These are phyloP conservation scores for Chalciporus piperatus DNA, from an alignment of 768 basidiomycete species.

Conservation along the genomic window DNA sequence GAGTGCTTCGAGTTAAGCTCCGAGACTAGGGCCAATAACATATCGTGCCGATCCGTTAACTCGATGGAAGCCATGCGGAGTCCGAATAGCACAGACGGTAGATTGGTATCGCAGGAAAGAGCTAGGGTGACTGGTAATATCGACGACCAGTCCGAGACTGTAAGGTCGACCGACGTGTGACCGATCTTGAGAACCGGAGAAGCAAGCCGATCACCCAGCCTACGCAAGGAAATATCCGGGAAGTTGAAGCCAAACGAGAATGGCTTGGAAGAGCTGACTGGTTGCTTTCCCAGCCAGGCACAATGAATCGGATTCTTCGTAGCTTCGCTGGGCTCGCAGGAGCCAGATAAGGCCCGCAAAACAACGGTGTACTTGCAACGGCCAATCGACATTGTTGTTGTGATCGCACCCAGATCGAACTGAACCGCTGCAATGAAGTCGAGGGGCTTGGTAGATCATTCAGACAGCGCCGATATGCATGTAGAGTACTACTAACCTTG, in stretches of 20 bases:
- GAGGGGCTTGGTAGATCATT: slow-evolving; percentile 16
- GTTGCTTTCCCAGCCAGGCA: slow-evolving; percentile 53
- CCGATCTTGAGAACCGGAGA: slow-evolving; percentile 35
- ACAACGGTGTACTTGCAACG: slow-evolving; percentile 40
- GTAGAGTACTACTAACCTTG: slow-evolving; percentile 12
- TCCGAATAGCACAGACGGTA: slow-evolving; percentile 51
- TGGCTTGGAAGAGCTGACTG: slow-evolving; percentile 34
- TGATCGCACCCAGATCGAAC: slow-evolving; percentile 47
- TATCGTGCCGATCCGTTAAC: slow-evolving; percentile 53
- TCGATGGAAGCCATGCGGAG: slow-evolving; percentile 44
- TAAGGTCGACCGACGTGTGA: slow-evolving; percentile 24
- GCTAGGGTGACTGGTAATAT: slow-evolving; percentile 36
- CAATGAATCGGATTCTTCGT: slow-evolving; percentile 44
- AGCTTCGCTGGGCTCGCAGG: slow-evolving; percentile 48
- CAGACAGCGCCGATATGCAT: neutral
- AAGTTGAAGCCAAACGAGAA: slow-evolving; percentile 47
- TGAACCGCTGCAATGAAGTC: slow-evolving; percentile 38
- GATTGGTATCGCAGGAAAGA: slow-evolving; percentile 50
- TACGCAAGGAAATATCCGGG: slow-evolving; percentile 43
- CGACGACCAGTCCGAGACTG: slow-evolving; percentile 61
- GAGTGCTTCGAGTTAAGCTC: slow-evolving; percentile 13
- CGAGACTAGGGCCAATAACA: slow-evolving; percentile 40
- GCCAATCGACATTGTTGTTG: slow-evolving; percentile 38
- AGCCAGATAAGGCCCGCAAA: slow-evolving; percentile 40
- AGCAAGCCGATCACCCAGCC: slow-evolving; percentile 34